Evolutionary conservation across 305 asterid genomes (phyloP).

Genomic region (Plantago lanceolata): DNA sequence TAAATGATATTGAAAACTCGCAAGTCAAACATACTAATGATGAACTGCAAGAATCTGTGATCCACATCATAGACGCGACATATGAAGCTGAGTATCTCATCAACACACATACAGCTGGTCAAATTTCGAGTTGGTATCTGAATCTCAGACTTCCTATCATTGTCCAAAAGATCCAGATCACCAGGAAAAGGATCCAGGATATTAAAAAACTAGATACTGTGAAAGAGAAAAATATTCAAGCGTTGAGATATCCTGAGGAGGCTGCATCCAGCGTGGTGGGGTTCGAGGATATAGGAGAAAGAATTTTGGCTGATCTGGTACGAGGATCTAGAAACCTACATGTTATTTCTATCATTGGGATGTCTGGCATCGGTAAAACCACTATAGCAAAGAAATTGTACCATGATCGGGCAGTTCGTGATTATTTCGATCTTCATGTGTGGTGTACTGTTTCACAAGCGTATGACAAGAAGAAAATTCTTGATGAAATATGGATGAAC

Average conservation of each 20-base stretch:
- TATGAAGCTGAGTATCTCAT: constrained; percentile 26
- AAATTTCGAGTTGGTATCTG: constrained; percentile 2
- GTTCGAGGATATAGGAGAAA: neutral
- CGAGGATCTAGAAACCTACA: constrained; percentile 4
- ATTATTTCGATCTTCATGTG: constrained; percentile 19
- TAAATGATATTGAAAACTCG: neutral
- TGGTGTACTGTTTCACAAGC: constrained; percentile 27
- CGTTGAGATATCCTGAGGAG: neutral
- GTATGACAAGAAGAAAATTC: constrained; percentile 9
- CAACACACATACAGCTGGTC: constrained; percentile 8
- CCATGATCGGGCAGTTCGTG: neutral
- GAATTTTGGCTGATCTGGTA: constrained; percentile 7
- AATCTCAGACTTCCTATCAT: constrained; percentile 3
- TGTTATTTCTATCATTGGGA: constrained; percentile 24
- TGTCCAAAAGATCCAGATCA: neutral
- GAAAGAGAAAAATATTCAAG: neutral
- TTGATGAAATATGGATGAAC: constrained; percentile 20
- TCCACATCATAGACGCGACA: constrained; percentile 14
- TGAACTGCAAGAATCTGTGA: constrained; percentile 7
- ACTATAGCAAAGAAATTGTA: constrained; percentile 25
- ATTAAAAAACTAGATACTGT: too few relatives aligned
- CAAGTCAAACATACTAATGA: neutral
- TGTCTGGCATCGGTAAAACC: constrained; percentile 35
- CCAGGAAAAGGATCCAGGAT: neutral
- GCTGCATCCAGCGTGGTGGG: constrained; percentile 6